Conservation (phyloP, 768 basidiomycete genomes). For the Punctularia strigosozonata region DNA sequence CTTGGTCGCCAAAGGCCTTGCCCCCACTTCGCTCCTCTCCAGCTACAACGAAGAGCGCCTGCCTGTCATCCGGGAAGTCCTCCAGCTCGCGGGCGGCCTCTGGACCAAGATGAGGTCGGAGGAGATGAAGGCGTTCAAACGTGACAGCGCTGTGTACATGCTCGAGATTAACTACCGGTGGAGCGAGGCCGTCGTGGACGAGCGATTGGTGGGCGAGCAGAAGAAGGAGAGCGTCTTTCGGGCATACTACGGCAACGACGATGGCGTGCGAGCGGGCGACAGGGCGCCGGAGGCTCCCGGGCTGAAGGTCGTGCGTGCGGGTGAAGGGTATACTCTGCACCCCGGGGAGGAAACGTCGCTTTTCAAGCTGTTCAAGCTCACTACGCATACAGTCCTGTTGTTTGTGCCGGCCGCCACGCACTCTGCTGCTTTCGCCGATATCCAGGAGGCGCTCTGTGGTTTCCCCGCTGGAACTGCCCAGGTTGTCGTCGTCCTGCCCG, state of each 20-base stretch:
- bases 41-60: slow-evolving; percentile 8
- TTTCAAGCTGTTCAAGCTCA: slow-evolving; percentile 14
- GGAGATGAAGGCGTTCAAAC: not conserved
- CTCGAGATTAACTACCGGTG: not conserved
- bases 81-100: not conserved
- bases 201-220: not conserved
- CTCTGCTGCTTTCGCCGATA: not conserved
- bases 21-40: slow-evolving; percentile 4
- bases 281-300: slow-evolving; percentile 32
- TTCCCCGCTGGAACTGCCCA: not conserved
- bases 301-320: slow-evolving; percentile 8
- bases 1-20: slow-evolving; percentile 10
- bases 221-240: not conserved
- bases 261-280: slow-evolving; percentile 24
- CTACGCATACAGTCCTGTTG: slow-evolving; percentile 18
- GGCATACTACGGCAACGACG: not conserved
- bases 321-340: not conserved
- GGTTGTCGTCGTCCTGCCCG: not conserved
- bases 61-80: slow-evolving; percentile 7
- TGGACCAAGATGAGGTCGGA: not conserved
- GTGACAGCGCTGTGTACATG: not conserved
- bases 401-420: slow-evolving; percentile 10
- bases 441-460: not conserved
- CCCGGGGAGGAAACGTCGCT: slow-evolving; percentile 6
- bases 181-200: not conserved